These are phyloP conservation scores for Pachyrhizus erosus DNA, from an alignment of 306 rosid species.

Conservation along the genomic window DNA sequence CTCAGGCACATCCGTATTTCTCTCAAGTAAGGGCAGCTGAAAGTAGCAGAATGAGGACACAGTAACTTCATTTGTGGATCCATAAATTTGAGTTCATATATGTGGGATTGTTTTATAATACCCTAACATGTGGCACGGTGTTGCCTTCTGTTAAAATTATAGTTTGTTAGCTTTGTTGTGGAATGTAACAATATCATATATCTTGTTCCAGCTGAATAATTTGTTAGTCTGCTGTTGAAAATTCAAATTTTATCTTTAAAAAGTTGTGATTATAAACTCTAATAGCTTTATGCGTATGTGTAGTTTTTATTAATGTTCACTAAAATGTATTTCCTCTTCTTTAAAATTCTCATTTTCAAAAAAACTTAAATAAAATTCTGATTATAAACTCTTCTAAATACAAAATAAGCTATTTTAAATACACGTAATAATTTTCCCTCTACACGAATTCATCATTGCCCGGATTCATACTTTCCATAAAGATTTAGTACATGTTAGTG, in stretches of 20 bases:
- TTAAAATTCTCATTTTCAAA: no score
- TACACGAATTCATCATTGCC: neutral
- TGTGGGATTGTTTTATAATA: slow-evolving; percentile 55
- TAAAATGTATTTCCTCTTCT: no score
- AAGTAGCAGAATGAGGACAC: slow-evolving; percentile 82
- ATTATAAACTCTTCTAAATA: neutral
- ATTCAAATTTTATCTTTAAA: neutral
- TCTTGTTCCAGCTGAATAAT: slow-evolving; percentile 36
- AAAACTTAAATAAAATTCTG: no score
- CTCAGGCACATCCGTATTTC: slow-evolving; percentile 83
- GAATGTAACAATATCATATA: slow-evolving; percentile 25
- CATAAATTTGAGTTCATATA: slow-evolving; percentile 39
- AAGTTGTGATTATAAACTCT: neutral
- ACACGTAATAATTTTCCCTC: neutral
- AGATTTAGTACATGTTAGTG: neutral
- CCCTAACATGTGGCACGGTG: slow-evolving; percentile 11
- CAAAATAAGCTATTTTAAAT: neutral
- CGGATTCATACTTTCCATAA: neutral
- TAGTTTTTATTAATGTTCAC: no score
- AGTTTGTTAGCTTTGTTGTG: slow-evolving; percentile 35
- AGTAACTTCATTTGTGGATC: slow-evolving; percentile 40
- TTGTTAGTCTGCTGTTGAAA: slow-evolving; percentile 8
- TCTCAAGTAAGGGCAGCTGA: slow-evolving; percentile 93
- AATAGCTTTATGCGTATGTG: no score
- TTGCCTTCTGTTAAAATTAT: slow-evolving; percentile 17